Base-by-base conservation (phyloP, 768 basidiomycete species). In the Trametes sanguinea region DNA sequence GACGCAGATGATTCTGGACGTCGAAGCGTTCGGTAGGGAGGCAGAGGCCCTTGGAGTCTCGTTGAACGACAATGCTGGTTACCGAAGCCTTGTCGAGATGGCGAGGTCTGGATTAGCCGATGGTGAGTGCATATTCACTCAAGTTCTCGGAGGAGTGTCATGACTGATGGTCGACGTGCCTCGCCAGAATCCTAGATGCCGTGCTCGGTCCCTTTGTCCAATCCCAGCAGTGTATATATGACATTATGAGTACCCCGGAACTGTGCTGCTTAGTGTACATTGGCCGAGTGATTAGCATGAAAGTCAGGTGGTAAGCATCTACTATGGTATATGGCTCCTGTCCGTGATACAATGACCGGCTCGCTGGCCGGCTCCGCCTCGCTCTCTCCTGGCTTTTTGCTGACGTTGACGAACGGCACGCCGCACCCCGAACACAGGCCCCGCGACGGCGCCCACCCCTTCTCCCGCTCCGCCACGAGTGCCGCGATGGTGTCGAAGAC, bases 1-100 rank as follows among this genome's bases (percentile, higher is more conserved):
- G 47, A 75, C 75, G 52, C 94, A 95, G 74, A 89, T 98, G 90
- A 80, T 88, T 48, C 75, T 92, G 14, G 97, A 99, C 69, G 90
- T 96, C 0, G 83, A 89, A 51, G 88, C 88, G 7, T 88, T 98
- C 66, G 91, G 87, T 9, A 81, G 82, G 67, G 95, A 96, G 59
- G 94, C 89, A 1, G 73, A 80, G 64, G 75, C 79, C 27, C 72
- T 98, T 30, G 90, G 87, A 3, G 84, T 95, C 4, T 78, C 85
- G n/a, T 73, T 88, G 0, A 71, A 77, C 16, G 77, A 72, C 1
- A 83, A 81, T 61, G 76, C 82, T 54, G 76, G 82, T 16, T 92
- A 84, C 72, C 69, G 75, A 43, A 72, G 78, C 14, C 76, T 94
- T 60, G 79, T 79, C 39, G 84, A 86, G 47, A 82, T 89, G 77